Evolutionary conservation across 2,329 filamentous ascomycete genomes (phyloP).

Genomic region (Penicillium sp.): DNA sequence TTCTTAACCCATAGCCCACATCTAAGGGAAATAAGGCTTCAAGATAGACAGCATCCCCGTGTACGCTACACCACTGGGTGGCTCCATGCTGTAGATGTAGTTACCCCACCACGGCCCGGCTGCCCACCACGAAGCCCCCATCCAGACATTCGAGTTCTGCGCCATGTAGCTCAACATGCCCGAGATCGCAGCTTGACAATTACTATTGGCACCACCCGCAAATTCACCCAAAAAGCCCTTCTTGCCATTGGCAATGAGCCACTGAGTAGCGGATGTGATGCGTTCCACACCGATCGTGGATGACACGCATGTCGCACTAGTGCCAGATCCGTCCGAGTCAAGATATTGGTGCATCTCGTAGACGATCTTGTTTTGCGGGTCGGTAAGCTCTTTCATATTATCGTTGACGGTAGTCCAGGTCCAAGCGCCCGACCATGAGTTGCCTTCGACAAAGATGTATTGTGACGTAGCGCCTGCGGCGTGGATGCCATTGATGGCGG

Average conservation of each 20-base stretch:
- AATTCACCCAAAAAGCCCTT: conserved; percentile 55
- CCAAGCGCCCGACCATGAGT: conserved; percentile 48
- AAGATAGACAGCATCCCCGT: conserved; percentile 28
- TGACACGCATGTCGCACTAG: conserved; percentile 49
- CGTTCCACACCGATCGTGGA: conserved; percentile 55
- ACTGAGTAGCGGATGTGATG: conserved; percentile 47
- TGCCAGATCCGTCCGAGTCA: conserved; percentile 56
- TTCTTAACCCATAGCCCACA: neutral
- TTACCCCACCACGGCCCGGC: conserved; percentile 53
- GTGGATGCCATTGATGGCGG: conserved; percentile 62
- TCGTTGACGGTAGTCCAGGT: conserved; percentile 49
- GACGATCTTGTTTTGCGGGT: conserved; percentile 54
- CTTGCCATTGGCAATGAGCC: conserved; percentile 55
- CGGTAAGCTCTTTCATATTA: conserved; percentile 49
- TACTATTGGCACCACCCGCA: conserved; percentile 51
- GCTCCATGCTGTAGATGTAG: conserved; percentile 53
- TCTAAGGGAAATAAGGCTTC: conserved; percentile 21
- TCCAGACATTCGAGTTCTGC: conserved; percentile 54
- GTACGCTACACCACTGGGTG: conserved; percentile 46
- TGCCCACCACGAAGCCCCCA: conserved; percentile 55
- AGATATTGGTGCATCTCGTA: conserved; percentile 65
- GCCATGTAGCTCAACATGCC: conserved; percentile 51
- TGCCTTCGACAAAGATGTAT: conserved; percentile 60
- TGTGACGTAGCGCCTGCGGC: conserved; percentile 56
- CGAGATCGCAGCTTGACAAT: conserved; percentile 50